These are phyloP conservation scores for Saccharomycopsis lassenensis DNA, from an alignment of 805 yeast genomes.

Conservation along the genomic window DNA sequence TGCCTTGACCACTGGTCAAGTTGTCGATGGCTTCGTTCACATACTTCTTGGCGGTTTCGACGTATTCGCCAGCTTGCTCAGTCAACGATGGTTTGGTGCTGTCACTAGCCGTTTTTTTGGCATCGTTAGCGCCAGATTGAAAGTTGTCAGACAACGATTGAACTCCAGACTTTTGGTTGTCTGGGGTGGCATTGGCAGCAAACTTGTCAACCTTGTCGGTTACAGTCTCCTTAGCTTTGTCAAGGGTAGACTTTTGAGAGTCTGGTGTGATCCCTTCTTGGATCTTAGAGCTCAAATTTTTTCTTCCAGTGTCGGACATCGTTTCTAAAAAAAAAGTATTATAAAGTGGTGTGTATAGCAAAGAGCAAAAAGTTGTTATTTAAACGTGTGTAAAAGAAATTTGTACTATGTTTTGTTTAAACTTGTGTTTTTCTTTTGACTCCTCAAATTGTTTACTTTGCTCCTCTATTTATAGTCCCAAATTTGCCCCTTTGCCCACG, in stretches of 20 bases:
- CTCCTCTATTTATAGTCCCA: too few species aligned
- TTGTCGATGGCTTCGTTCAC: conserved; percentile 33
- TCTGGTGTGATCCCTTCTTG: conserved; percentile 63
- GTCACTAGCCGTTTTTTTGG: conserved; percentile 24
- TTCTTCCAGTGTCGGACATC: conserved; percentile 47
- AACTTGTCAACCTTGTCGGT: conserved; percentile 58
- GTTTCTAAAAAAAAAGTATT: too few species aligned
- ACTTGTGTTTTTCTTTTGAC: too few species aligned
- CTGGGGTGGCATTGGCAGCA: conserved; percentile 52
- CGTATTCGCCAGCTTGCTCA: conserved; percentile 48
- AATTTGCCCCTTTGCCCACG: too few species aligned
- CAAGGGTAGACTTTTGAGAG: conserved; percentile 48
- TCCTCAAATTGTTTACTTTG: too few species aligned
- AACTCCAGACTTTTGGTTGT: conserved; percentile 52
- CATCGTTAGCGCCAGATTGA: conserved; percentile 44
- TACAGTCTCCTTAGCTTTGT: conserved; percentile 60
- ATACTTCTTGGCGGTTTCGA: conserved; percentile 44
- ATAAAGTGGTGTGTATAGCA: too few species aligned
- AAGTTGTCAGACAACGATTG: conserved; percentile 48
- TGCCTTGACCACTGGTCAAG: conserved; percentile 6
- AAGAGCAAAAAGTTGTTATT: too few species aligned
- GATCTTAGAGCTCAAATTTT: conserved; percentile 58
- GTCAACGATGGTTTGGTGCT: conserved; percentile 34
- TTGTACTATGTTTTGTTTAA: too few species aligned
- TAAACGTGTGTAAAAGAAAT: too few species aligned